Conservation (phyloP, 805 yeast species). For the Monosporozyma aquatica region DNA sequence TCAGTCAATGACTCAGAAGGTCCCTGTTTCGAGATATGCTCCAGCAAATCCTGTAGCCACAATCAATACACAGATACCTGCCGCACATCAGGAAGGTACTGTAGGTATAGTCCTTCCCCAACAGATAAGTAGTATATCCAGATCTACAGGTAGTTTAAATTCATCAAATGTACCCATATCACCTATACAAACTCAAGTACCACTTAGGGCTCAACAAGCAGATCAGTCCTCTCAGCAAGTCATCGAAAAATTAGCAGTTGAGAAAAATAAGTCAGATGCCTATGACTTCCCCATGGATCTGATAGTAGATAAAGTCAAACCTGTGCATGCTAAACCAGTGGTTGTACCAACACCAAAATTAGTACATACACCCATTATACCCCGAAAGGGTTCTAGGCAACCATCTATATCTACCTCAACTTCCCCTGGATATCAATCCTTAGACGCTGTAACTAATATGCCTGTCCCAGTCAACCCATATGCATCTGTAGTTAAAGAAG, state of each 20-base stretch:
- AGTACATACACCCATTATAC: slow-evolving; percentile 7
- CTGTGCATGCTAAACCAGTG: slow-evolving; percentile 34
- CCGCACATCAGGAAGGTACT: slow-evolving; percentile 1
- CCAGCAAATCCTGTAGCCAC: neutral
- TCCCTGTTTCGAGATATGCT: slow-evolving; percentile 2
- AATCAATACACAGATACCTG: neutral
- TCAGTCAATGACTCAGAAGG: no score
- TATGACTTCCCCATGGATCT: slow-evolving; percentile 63
- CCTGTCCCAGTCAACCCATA: slow-evolving; percentile 9
- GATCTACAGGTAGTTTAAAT: neutral
- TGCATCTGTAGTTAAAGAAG: slow-evolving; percentile 8
- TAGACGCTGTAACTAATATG: neutral
- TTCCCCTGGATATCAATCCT: neutral
- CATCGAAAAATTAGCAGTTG: slow-evolving; percentile 32
- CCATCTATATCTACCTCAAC: neutral
- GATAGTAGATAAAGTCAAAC: slow-evolving; percentile 32
- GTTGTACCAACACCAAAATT: slow-evolving; percentile 14
- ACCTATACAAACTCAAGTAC: neutral
- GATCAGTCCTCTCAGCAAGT: slow-evolving; percentile 21
- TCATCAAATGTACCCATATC: neutral
- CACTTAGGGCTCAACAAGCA: neutral
- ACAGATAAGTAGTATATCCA: slow-evolving; percentile 1
- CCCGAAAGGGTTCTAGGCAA: slow-evolving; percentile 2
- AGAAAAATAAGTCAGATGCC: slow-evolving; percentile 61
- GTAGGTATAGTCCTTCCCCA: slow-evolving; percentile 15